phyloP scores from a whole-genome alignment of 2,329 filamentous ascomycete genomes.

The Cladosporium velox region DNA sequence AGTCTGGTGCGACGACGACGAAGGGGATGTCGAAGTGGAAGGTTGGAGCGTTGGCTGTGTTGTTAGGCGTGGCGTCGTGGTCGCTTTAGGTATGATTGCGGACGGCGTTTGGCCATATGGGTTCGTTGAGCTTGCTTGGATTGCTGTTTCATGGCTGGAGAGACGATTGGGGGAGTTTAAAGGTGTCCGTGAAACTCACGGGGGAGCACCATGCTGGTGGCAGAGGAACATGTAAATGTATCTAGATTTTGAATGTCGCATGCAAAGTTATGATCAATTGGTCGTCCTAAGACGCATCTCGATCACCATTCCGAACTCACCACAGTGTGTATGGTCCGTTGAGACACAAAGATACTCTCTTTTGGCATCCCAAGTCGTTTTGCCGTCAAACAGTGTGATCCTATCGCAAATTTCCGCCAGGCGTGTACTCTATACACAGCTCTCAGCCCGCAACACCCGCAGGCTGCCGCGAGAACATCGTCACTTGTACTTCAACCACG shows the following conservation, averaged over 20 bases:
- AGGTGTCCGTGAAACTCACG: too few relatives aligned
- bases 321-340: too few relatives aligned
- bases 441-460: neutral
- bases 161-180: too few relatives aligned
- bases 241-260: neutral
- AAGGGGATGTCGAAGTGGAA: neutral
- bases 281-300: too few relatives aligned
- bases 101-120: neutral
- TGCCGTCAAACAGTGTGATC: too few relatives aligned
- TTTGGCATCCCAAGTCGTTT: too few relatives aligned
- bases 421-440: neutral
- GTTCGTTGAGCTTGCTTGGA: neutral
- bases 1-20: neutral
- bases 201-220: neutral
- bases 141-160: too few relatives aligned
- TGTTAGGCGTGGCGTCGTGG: neutral
- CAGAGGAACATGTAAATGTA: neutral
- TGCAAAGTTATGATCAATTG: too few relatives aligned
- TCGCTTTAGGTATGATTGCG: neutral
- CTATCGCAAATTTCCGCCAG: too few relatives aligned
- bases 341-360: too few relatives aligned
- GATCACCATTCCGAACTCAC: too few relatives aligned
- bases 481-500: neutral
- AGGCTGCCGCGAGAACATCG: neutral
- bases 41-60: neutral